Percentiles rank a stretch among this genome's conserved stretches.
Evolutionary conservation across 2,329 filamentous ascomycete species (phyloP).

Genomic region (Fusarium fujikuroi): DNA sequence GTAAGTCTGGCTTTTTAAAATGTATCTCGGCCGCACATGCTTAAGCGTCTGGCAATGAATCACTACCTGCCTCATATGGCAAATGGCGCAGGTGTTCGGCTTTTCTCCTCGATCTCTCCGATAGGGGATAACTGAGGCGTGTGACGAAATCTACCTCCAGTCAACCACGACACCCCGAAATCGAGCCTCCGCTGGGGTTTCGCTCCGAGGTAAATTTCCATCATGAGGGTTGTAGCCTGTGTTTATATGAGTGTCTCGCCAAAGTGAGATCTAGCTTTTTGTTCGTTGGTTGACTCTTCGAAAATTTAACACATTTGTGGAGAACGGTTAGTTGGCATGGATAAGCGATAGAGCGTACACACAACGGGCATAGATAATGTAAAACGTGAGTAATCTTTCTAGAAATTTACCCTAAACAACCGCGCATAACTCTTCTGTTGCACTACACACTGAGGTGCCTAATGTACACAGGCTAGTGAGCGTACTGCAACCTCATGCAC

Average conservation of each 20-base stretch:
- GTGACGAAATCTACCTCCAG: not conserved
- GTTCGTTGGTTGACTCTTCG: not conserved
- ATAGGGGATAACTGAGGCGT: not conserved
- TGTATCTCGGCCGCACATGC: constrained; percentile 2
- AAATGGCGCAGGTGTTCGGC: not conserved
- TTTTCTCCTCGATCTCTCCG: not conserved
- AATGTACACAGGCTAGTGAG: constrained; percentile 18
- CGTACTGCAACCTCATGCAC: constrained; percentile 44
- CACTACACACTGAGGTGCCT: constrained; percentile 32
- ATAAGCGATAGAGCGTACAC: constrained; percentile 16
- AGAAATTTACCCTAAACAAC: constrained; percentile 17
- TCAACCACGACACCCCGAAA: not conserved
- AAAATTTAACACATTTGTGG: not conserved
- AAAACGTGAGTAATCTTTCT: constrained; percentile 30
- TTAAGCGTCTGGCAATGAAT: not conserved
- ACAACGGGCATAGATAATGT: not conserved
- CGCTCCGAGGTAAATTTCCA: not conserved
- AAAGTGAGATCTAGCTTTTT: not conserved
- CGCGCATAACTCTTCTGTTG: constrained; percentile 31
- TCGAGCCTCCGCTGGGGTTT: not conserved
- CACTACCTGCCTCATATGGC: constrained; percentile 6
- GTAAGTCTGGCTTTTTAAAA: not conserved
- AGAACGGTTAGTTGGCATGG: not conserved
- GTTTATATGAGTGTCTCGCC: not conserved
- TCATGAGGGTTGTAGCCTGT: not conserved